These are phyloP conservation scores for Diaporthe sp. DNA, from an alignment of 2,329 filamentous ascomycete genomes.

Conservation along the genomic window DNA sequence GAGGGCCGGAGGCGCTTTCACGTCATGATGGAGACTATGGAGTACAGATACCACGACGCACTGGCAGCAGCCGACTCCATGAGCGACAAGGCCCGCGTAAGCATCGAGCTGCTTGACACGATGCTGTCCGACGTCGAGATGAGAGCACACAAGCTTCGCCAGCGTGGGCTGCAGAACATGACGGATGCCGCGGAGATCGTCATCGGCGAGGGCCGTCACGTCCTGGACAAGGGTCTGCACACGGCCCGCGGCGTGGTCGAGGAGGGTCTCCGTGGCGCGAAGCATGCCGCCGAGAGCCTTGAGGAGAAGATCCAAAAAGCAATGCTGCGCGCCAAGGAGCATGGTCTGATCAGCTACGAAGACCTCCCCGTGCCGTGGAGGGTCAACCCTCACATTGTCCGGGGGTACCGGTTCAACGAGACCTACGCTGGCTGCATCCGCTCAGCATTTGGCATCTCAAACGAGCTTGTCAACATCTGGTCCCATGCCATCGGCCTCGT, in stretches of 20 bases:
- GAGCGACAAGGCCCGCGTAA: slow-evolving; percentile 91
- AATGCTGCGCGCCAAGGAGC: slow-evolving; percentile 79
- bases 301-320: slow-evolving; percentile 89
- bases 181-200: slow-evolving; percentile 78
- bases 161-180: slow-evolving; percentile 76
- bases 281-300: slow-evolving; percentile 83
- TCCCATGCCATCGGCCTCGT: slow-evolving; percentile 92
- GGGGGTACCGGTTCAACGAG: slow-evolving; percentile 93
- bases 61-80: slow-evolving; percentile 87
- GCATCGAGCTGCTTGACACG: slow-evolving; percentile 86
- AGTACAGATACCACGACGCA: slow-evolving; percentile 88
- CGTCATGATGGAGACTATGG: slow-evolving; percentile 92
- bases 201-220: slow-evolving; percentile 83
- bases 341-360: slow-evolving; percentile 88
- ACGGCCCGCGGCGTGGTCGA: slow-evolving; percentile 83
- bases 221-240: slow-evolving; percentile 83
- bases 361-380: slow-evolving; percentile 94
- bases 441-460: slow-evolving; percentile 87
- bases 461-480: slow-evolving; percentile 99
- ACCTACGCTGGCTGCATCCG: slow-evolving; percentile 90
- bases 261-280: slow-evolving; percentile 85
- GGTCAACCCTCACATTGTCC: slow-evolving; percentile 92
- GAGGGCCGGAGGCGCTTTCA: slow-evolving; percentile 86
- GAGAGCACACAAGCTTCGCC: slow-evolving; percentile 83
- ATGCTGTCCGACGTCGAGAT: slow-evolving; percentile 90